Conservation (phyloP, 805 yeast genomes). For the Candida sonorensis region DNA sequence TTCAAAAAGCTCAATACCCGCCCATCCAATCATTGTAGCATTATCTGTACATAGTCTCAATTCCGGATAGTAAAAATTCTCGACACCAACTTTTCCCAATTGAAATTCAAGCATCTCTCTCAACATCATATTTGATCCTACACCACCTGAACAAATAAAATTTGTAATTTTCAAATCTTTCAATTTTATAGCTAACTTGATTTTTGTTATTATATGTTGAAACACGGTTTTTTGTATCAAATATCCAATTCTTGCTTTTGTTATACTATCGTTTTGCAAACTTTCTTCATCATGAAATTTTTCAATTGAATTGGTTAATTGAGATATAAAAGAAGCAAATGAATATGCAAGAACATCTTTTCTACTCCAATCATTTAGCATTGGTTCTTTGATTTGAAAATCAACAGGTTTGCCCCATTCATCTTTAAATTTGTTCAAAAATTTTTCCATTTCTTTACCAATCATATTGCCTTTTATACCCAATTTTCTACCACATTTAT, state of each 20-base stretch:
- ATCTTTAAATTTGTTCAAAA: slow-evolving; percentile 31
- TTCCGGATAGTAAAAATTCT: slow-evolving; percentile 60
- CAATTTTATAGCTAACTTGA: slow-evolving; percentile 40
- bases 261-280: slow-evolving; percentile 13
- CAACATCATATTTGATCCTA: slow-evolving; percentile 65
- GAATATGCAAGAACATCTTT: slow-evolving; percentile 50
- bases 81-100: slow-evolving; percentile 23
- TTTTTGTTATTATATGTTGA: slow-evolving; percentile 62
- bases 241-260: slow-evolving; percentile 43
- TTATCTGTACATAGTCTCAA: slow-evolving; percentile 82
- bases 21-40: slow-evolving; percentile 96
- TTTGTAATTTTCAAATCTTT: slow-evolving; percentile 35
- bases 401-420: slow-evolving; percentile 26
- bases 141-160: slow-evolving; percentile 91
- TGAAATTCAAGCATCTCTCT: slow-evolving; percentile 40
- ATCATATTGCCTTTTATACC: slow-evolving; percentile 80
- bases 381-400: slow-evolving; percentile 38
- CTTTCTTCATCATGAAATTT: slow-evolving; percentile 14
- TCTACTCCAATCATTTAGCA: slow-evolving; percentile 42
- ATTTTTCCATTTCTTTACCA: slow-evolving; percentile 73
- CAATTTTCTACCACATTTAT: slow-evolving; percentile 82
- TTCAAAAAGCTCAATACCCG: slow-evolving; percentile 85
- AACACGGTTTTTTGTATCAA: slow-evolving; percentile 62
- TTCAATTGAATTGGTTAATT: slow-evolving; percentile 20
- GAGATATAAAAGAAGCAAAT: slow-evolving; percentile 58